A percentile compares a stretch with the other conserved stretches of the same genome.
These are phyloP conservation scores for Paspalum vaginatum DNA, from an alignment of 176 grass and related monocot species.

Conservation along the genomic window DNA sequence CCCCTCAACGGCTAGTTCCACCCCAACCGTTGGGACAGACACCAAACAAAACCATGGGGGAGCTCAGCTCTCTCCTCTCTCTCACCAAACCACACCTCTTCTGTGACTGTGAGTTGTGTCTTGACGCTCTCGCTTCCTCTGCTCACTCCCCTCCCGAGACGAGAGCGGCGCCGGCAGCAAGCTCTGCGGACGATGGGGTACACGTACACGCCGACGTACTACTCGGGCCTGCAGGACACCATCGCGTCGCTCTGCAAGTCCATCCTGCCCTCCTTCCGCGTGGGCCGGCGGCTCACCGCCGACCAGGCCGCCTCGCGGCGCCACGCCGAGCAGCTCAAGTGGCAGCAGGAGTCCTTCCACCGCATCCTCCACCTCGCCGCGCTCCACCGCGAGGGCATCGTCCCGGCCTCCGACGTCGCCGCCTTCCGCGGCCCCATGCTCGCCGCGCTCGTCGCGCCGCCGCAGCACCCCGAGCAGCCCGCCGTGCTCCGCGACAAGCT, in stretches of 20 bases:
- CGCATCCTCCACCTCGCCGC: conserved; percentile 83
- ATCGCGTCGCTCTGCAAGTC: conserved; percentile 94
- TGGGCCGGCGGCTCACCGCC: conserved; percentile 61
- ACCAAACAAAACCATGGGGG: conserved; percentile 27
- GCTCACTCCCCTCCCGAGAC: conserved; percentile 19
- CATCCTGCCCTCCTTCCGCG: conserved; percentile 64
- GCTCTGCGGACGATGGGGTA: conserved; percentile 53
- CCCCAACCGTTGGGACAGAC: conserved; percentile 41
- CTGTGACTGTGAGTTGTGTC: no score
- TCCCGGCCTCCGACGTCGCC: conserved; percentile 66
- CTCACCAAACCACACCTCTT: neutral
- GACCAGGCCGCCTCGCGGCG: conserved; percentile 67
- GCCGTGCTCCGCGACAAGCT: conserved; percentile 79
- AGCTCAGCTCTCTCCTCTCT: neutral
- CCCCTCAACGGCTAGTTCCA: conserved; percentile 55
- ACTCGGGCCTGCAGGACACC: conserved; percentile 92
- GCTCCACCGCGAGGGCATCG: conserved; percentile 89
- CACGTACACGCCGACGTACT: conserved; percentile 85
- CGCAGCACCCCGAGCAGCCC: conserved; percentile 54
- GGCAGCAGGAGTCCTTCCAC: conserved; percentile 98
- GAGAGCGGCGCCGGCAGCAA: neutral
- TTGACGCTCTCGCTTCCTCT: neutral
- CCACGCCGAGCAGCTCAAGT: conserved; percentile 81
- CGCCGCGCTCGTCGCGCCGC: conserved; percentile 55
- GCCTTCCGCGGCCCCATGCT: conserved; percentile 74